Percentiles rank a stretch among this genome's conserved stretches.
Evolutionary conservation across 139 green algal genomes (phyloP).

Genomic region (Auxenochlorella pyrenoidosa): DNA sequence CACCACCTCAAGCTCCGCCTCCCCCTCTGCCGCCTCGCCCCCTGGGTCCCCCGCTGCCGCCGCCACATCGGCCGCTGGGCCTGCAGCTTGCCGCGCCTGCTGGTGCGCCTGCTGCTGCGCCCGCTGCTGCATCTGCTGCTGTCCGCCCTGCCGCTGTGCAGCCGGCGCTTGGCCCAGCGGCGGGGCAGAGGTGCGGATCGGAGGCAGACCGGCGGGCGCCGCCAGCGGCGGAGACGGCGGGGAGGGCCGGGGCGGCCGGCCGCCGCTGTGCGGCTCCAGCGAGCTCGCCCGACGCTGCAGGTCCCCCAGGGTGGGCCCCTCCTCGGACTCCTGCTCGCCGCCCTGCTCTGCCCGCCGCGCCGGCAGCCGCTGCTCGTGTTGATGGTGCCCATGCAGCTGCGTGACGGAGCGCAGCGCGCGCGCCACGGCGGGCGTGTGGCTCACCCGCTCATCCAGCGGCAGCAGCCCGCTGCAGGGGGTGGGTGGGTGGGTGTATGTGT

Average conservation of each 20-base stretch:
- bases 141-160: neutral
- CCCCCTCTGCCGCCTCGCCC: neutral
- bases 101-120: neutral
- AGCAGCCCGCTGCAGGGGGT: slow-evolving; percentile 24
- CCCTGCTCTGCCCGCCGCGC: neutral
- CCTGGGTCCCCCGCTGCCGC: neutral
- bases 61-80: neutral
- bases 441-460: slow-evolving; percentile 10
- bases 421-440: slow-evolving; percentile 3
- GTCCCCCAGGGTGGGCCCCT: neutral
- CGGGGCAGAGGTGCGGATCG: slow-evolving; percentile 7
- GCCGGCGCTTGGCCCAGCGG: neutral
- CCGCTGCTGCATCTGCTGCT: neutral
- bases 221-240: no score
- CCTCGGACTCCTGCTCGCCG: neutral
- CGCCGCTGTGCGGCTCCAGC: neutral
- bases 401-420: neutral
- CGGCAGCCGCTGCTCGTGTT: neutral
- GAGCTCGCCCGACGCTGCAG: slow-evolving; percentile 5
- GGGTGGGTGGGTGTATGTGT: neutral
- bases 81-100: neutral
- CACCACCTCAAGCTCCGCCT: neutral
- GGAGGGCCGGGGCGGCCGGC: neutral
- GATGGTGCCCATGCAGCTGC: neutral
- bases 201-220: neutral